Evolutionary conservation across 1,139 yeast species (phyloP).

Genomic region (Meyerozyma carpophila): DNA sequence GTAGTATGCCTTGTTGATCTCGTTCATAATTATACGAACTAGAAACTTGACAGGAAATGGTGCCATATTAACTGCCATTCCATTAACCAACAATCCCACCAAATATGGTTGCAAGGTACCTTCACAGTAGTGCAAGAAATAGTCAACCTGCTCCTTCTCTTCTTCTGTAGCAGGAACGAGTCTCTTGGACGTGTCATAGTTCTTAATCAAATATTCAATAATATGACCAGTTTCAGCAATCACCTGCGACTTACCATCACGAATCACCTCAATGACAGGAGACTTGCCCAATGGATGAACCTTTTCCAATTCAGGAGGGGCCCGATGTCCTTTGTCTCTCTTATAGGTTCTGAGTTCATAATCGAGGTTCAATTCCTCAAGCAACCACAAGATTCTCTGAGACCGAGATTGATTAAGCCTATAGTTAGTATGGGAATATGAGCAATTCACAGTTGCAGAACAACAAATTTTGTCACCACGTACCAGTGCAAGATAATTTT

Average conservation of each 20-base stretch:
- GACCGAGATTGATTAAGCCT: constrained; percentile 36
- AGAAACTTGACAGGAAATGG: constrained; percentile 25
- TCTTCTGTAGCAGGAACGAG: constrained; percentile 21
- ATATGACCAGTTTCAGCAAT: constrained; percentile 39
- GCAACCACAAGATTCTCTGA: constrained; percentile 35
- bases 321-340: constrained; percentile 24
- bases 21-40: constrained; percentile 18
- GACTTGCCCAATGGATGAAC: constrained; percentile 39
- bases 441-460: too few relatives aligned
- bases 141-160: constrained; percentile 25
- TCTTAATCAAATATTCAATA: constrained; percentile 22
- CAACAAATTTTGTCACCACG: constrained; percentile 3
- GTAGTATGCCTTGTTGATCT: constrained; percentile 24
- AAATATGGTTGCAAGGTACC: constrained; percentile 32
- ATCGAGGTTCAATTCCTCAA: constrained; percentile 30
- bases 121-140: constrained; percentile 36
- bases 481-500: constrained; percentile 19
- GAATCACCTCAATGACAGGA: constrained; percentile 33
- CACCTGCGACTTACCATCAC: constrained; percentile 13
- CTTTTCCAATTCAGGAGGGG: constrained; percentile 29
- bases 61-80: constrained; percentile 20
- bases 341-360: constrained; percentile 30
- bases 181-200: constrained; percentile 23
- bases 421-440: constrained; percentile 5
- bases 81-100: constrained; percentile 26